Base-by-base conservation (phyloP, 352 stramenopile species). In the Phytopythium sindhum region DNA sequence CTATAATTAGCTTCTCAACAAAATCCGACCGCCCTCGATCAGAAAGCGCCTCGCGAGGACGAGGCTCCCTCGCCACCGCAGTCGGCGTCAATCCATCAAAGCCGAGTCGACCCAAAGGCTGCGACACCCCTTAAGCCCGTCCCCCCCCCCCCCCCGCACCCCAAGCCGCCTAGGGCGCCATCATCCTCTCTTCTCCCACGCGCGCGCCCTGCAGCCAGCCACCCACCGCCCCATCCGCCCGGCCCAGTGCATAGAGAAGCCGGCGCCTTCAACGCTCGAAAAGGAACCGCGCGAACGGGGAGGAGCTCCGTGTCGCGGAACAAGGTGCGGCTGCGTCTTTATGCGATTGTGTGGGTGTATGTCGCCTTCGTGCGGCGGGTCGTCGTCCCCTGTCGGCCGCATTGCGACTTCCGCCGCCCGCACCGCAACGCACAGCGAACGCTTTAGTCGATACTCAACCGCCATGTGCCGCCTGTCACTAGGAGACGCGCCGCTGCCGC, bases 381-480 rank as follows among this genome's bases (percentile, higher is more conserved):
- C 8, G 19, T n/a, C 6, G 19, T 45, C 39, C 4, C 12, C 14
- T 45, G 15, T 17, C 17, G 42, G 4, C 42, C 42, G 42, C 42
- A n/a, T 50, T 50, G 19, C 42, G n/a, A 6, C 41, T 45, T n/a
- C 42, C 42, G 42, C 42, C 39, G 2, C 8, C 19, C 21, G 0
- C 6, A 28, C 15, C 11, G 8, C 42, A 50, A 42, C 37, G 11
- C 2, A 42, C 37, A 17, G 31, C 31, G 31, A 37, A 9, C 4
- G 31, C 31, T 37, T 9, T 10, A 37, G 4, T 37, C 31, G 31
- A 37, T 37, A 4, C 31, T 37, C 4, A 10, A 4, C 31, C 9
- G 58, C 59, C 50, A 55, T 55, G 48, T 55, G 48, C 48, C 48
- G 48, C 48, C 29, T 55, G 48, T 55, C 48, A 15, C 48, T 55